Evolutionary conservation across 164 flowering plant species (phyloP).

Genomic region (Berberis thunbergii): DNA sequence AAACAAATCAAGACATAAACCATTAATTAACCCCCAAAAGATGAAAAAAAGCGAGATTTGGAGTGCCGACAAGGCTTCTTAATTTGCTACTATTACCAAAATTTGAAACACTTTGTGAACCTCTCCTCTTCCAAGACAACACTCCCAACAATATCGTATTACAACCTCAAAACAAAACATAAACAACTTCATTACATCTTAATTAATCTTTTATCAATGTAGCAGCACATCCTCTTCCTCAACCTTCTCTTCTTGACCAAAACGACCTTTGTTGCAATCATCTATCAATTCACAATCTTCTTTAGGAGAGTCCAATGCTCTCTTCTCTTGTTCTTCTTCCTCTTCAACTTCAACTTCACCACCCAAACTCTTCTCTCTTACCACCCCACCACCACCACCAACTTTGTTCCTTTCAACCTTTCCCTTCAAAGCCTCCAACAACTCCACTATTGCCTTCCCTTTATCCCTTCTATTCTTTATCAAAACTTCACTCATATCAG

Average conservation of each 20-base stretch:
- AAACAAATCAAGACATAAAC: too few relatives aligned
- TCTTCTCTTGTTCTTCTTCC: slow-evolving; percentile 64
- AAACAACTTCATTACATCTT: too few relatives aligned
- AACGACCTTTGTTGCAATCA: slow-evolving; percentile 7
- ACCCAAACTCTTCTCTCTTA: slow-evolving; percentile 10
- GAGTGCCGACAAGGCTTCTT: too few relatives aligned
- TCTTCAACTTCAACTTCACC: slow-evolving; percentile 18
- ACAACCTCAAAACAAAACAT: too few relatives aligned
- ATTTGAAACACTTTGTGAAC: too few relatives aligned
- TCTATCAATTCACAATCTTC: slow-evolving; percentile 21
- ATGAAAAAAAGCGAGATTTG: too few relatives aligned
- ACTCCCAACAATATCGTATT: too few relatives aligned
- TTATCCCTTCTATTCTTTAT: slow-evolving; percentile 58
- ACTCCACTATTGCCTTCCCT: slow-evolving; percentile 40
- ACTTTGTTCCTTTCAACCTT: slow-evolving; percentile 25
- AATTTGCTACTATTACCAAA: too few relatives aligned
- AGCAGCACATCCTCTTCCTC: slow-evolving; percentile 1
- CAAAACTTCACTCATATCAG: slow-evolving; percentile 77
- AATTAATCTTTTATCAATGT: too few relatives aligned
- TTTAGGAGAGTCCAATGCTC: slow-evolving; percentile 50
- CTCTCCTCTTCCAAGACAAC: too few relatives aligned
- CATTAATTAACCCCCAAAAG: too few relatives aligned
- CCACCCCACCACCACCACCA: not conserved
- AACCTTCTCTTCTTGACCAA: not conserved
- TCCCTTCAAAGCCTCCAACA: slow-evolving; percentile 38